Evolutionary conservation across 371 early-diverging fungal genomes (phyloP).

Genomic region (Chytridium lagenaria): DNA sequence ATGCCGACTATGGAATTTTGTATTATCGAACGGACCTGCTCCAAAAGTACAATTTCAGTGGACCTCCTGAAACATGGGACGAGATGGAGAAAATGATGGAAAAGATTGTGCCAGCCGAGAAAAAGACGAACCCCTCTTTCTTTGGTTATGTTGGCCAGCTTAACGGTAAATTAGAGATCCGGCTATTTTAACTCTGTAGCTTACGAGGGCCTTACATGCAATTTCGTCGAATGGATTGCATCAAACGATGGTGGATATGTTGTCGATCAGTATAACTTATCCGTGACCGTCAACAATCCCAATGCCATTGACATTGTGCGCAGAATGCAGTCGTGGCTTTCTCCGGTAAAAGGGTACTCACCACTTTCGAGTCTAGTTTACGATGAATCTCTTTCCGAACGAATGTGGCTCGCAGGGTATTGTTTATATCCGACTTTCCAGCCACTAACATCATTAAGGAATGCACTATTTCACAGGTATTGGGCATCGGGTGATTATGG

Average conservation of each 20-base stretch:
- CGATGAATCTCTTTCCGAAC: background rate
- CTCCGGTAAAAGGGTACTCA: background rate
- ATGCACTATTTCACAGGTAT: constrained; percentile 1
- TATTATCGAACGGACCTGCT: constrained; percentile 40
- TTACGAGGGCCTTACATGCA: constrained; percentile 37
- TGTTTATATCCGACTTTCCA: background rate
- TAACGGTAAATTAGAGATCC: constrained; percentile 33
- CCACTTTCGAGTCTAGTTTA: background rate
- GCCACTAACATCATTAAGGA: background rate
- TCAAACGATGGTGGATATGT: constrained; percentile 21
- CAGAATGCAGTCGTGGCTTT: constrained; percentile 1
- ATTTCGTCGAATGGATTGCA: constrained; percentile 33
- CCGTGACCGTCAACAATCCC: constrained; percentile 1
- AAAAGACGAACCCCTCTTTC: constrained; percentile 13
- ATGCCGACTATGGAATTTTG: constrained; percentile 36
- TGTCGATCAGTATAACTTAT: constrained; percentile 1
- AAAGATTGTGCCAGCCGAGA: constrained; percentile 26
- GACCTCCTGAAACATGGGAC: constrained; percentile 38
- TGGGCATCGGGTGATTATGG: background rate
- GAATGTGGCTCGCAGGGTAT: constrained; percentile 4
- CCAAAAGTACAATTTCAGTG: constrained; percentile 25
- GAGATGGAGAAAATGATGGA: constrained; percentile 35
- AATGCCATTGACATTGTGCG: background rate
- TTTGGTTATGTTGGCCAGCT: constrained; percentile 32
- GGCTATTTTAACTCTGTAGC: constrained; percentile 19